Base-by-base conservation (phyloP, 768 basidiomycete species). In the Floccularia luteovirens region DNA sequence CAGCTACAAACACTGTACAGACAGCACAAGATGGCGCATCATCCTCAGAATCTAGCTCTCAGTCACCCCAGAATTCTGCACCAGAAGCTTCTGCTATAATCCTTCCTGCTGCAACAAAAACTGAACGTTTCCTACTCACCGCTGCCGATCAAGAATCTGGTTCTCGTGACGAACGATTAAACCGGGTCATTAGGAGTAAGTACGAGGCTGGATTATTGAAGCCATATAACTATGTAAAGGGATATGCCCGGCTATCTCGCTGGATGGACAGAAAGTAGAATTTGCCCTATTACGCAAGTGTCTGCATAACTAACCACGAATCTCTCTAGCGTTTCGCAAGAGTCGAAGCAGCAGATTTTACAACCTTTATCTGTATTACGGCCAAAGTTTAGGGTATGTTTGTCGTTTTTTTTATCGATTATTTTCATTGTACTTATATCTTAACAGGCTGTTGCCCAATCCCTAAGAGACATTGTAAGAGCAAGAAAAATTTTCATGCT, bases 221-320 rank as follows among this genome's bases (percentile, higher is more conserved):
- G 54, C 94, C 94, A 2, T 96, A 94, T 53, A 93, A 97, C 60
- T 96, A 97, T 49, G 90, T 92, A 36, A 92, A 92, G 53, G 94
- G 94, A 0, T 98, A 97, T 51, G 85, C 90, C 11, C 69, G 93
- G 44, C 61, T 97, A 47, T 87, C 82, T 40, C 74, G 87, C 41
- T 97, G 92, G 92, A 94, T 97, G 90, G 90, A 92, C 49, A 68
- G 81, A 56, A 90, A 92, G 90, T 91, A 56, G 32, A 65, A 53
- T 11, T 48, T 37, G 12, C 36, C 22, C 8, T 12, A 12, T 17
- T 42, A 34, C 11, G 7, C 41, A 14, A 43, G 17, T 20, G 21
- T 17, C 13, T 3, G 17, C 44, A 25, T 34, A 31, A 23, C 41
- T 31, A 23, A 24, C 22, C 25, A 48, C 17, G 42, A 42, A 16